Base-by-base conservation (phyloP, 352 stramenopile genomes). In the Phytophthora sansomeana region DNA sequence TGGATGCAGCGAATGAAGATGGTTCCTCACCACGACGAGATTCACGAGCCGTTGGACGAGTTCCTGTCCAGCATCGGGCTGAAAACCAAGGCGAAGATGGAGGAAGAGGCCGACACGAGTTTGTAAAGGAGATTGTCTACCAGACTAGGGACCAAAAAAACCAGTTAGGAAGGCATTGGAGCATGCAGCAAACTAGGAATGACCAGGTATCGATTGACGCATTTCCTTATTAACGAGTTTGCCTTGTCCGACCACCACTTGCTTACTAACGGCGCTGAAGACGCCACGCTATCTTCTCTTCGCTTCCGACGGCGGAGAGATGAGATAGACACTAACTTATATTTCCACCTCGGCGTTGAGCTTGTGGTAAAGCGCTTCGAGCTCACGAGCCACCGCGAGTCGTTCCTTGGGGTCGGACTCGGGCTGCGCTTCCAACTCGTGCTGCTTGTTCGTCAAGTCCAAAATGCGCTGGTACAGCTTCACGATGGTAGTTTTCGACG, bases 381-480 rank as follows among this genome's bases (percentile, higher is more conserved):
- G 68, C 33, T 85, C 69, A 13, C 65, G 58, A 21, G 77, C 73
- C 4, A 88, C 67, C 29, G 80, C 67, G 26, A 78, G 69, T 57
- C 74, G 85, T 30, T 81, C 72, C 3, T 69, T 60, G 0, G 63
- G 26, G 35, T 83, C 67, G 1, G 70, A 69, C n/a, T 78, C 58
- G 1, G 76, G 67, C 30, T 81, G 69, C 5, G 66, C 50, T 62
- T 90, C 77, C 21, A 90, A 52, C 19, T 75, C 64, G 50, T 88
- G 78, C 58, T 87, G 79, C 42, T 74, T 56, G 69, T 84, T 88
- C 6, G 81, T 90, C 43, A 87, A 62, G 64, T 87, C 78, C 33
- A 90, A 35, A 32, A 90, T 84, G 59, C 79, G 74, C 62, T 90
- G 78, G 63, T 90, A 90, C 14, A 90, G 56, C 50, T 77, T 76